Conservation (phyloP, 805 yeast genomes). For the Zygoascus flipseniorum region DNA sequence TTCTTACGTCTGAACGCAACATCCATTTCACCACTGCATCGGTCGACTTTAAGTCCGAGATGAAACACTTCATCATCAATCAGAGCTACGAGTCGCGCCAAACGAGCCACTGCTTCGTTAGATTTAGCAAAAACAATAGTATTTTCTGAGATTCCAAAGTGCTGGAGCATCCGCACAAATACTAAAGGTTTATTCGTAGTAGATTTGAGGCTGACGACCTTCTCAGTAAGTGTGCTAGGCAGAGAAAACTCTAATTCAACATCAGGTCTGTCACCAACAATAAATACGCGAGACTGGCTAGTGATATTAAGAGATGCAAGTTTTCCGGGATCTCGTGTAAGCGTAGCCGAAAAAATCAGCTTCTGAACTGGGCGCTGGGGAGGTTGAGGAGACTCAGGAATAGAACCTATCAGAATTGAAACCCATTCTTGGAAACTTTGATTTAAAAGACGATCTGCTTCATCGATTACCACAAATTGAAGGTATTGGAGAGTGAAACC, state of each 20-base stretch:
- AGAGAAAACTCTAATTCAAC: slow-evolving; percentile 28
- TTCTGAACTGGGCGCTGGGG: slow-evolving; percentile 42
- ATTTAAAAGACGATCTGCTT: slow-evolving; percentile 90
- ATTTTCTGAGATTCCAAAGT: slow-evolving; percentile 28
- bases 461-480: slow-evolving; percentile 72
- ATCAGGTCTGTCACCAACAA: slow-evolving; percentile 51
- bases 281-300: slow-evolving; percentile 58
- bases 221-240: slow-evolving; percentile 31
- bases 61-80: slow-evolving; percentile 27
- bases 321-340: slow-evolving; percentile 88
- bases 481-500: slow-evolving; percentile 39
- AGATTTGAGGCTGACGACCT: slow-evolving; percentile 24
- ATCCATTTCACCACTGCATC: slow-evolving; percentile 32
- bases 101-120: slow-evolving; percentile 80
- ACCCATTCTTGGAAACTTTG: slow-evolving; percentile 95
- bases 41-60: slow-evolving; percentile 16
- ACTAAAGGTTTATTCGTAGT: slow-evolving; percentile 60
- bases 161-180: slow-evolving; percentile 45
- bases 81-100: slow-evolving; percentile 50
- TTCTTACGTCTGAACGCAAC: slow-evolving; percentile 43
- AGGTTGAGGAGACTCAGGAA: slow-evolving; percentile 8
- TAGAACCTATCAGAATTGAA: slow-evolving; percentile 31
- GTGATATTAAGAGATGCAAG: slow-evolving; percentile 57
- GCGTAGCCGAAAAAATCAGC: slow-evolving; percentile 83
- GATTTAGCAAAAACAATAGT: slow-evolving; percentile 62